Evolutionary conservation across 352 stramenopile genomes (phyloP).

Genomic region (Achlya hypogyna): DNA sequence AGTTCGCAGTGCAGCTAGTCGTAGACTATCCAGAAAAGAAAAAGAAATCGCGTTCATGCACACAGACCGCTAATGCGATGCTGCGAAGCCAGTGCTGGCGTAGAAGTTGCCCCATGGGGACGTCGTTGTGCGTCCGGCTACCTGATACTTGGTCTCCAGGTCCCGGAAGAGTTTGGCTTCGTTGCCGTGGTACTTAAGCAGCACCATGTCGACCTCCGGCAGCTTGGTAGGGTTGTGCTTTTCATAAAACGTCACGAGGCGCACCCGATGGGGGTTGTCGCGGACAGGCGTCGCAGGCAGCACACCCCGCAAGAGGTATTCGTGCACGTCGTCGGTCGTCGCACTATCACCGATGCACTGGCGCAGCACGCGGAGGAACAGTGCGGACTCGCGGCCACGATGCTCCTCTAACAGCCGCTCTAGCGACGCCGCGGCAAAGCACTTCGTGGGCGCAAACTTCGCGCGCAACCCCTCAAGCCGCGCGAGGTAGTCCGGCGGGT

Average conservation of each 20-base stretch:
- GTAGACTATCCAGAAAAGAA: too few species aligned
- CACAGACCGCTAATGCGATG: too few species aligned
- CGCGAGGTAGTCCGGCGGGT: constrained; percentile 1
- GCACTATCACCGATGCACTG: constrained; percentile 1
- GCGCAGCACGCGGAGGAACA: constrained; percentile 9
- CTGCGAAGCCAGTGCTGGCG: too few species aligned
- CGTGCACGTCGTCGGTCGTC: neutral
- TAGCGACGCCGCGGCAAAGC: neutral
- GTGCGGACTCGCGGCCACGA: neutral
- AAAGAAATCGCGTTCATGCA: too few species aligned
- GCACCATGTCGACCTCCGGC: constrained; percentile 71
- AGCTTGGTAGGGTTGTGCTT: constrained; percentile 88
- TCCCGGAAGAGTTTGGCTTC: constrained; percentile 73
- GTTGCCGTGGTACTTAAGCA: constrained; percentile 85
- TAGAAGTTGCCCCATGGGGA: too few species aligned
- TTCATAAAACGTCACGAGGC: constrained; percentile 86
- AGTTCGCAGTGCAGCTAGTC: too few species aligned
- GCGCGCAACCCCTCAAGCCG: constrained; percentile 7
- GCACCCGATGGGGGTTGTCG: neutral
- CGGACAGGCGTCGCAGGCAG: neutral
- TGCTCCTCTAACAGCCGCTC: constrained; percentile 5
- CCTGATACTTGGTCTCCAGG: constrained; percentile 51
- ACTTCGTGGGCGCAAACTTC: neutral
- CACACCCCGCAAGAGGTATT: neutral
- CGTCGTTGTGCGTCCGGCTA: too few species aligned